A percentile compares a stretch with the other conserved stretches of the same genome.
Evolutionary conservation across 345 rosid species (phyloP).

Genomic region (Ceriops zippeliana): DNA sequence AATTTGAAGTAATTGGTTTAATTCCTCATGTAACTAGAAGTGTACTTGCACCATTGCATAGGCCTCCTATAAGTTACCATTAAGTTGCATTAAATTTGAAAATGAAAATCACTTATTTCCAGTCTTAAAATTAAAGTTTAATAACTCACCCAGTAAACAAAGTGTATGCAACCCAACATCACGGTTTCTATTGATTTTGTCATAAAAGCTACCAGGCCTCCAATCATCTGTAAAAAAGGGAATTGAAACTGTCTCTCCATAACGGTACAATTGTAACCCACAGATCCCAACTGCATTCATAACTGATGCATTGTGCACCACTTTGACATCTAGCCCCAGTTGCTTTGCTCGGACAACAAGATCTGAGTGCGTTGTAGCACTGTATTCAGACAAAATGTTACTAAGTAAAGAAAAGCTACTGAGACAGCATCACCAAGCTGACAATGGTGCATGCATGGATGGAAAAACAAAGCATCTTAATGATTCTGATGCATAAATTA

Average conservation of each 20-base stretch:
- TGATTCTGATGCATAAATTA: too few relatives aligned
- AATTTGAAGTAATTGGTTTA: too few relatives aligned
- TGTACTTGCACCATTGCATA: too few relatives aligned
- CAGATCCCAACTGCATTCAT: conserved; percentile 94
- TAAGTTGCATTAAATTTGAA: too few relatives aligned
- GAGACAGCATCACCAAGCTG: neutral
- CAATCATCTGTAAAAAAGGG: conserved; percentile 85
- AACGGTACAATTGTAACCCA: conserved; percentile 85
- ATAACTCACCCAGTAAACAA: conserved; percentile 65
- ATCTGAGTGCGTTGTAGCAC: conserved; percentile 92
- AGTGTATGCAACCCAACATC: conserved; percentile 80
- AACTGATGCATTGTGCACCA: conserved; percentile 84
- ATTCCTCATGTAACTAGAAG: too few relatives aligned
- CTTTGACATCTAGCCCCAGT: conserved; percentile 64
- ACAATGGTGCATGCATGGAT: conserved; percentile 10
- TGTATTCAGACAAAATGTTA: conserved; percentile 27
- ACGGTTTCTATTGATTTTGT: conserved; percentile 63
- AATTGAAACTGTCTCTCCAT: conserved; percentile 85
- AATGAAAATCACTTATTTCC: too few relatives aligned
- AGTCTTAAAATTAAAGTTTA: neutral
- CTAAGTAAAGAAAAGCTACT: neutral
- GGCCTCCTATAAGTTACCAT: too few relatives aligned
- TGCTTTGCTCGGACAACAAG: conserved; percentile 89
- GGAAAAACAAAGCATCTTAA: neutral
- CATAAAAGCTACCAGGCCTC: conserved; percentile 94